Evolutionary conservation across 2,329 filamentous ascomycete genomes (phyloP), one percentile per base, ranked within the genome.

Genomic region (Venturia asperata): DNA sequence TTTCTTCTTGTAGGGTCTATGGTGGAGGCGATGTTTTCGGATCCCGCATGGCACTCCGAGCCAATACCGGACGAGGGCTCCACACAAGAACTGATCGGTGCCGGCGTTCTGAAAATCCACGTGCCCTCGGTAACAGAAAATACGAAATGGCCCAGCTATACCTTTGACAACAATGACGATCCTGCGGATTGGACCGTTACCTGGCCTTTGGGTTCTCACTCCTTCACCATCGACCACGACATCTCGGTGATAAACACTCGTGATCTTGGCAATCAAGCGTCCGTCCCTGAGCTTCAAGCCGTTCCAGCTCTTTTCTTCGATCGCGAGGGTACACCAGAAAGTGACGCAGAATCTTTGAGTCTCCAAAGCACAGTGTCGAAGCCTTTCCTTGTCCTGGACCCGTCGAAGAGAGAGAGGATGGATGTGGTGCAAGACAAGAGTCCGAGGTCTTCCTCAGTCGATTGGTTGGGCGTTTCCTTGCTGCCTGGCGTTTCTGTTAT

Each of bases 401-500:
- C 52, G 5, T 58, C 52, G 10, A 37, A 34, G 17, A 58, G 52
- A 37, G 52, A 58, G 11, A 34, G 52, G 52, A 58, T 58, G 52
- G 52, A 58, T 37, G 52, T 58, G 10, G 52, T 58, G 52, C 52
- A 19, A 37, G 52, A 58, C 13, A 58, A 37, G 30, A 58, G 15
- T n/a, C 4, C 27, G 27, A 34, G 52, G 27, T 37, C 37, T n/a
- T 58, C 52, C 19, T 58, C 52, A 6, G 52, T 58, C 30, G 52
- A 58, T 58, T 58, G 52, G 52, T 58, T 58, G 52, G 52, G 52
- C 15, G 52, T 58, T 37, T 34, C 27, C 27, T 27, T 58, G 27
- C 30, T 58, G 27, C 52, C 52, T 37, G 52, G 52, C 19, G 52
- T 58, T 37, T 58, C 52, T 19, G 45, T 63, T 49, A 63, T 63